phyloP scores from a whole-genome alignment of 2,329 filamentous ascomycete species.

The Xylaria sp. region DNA sequence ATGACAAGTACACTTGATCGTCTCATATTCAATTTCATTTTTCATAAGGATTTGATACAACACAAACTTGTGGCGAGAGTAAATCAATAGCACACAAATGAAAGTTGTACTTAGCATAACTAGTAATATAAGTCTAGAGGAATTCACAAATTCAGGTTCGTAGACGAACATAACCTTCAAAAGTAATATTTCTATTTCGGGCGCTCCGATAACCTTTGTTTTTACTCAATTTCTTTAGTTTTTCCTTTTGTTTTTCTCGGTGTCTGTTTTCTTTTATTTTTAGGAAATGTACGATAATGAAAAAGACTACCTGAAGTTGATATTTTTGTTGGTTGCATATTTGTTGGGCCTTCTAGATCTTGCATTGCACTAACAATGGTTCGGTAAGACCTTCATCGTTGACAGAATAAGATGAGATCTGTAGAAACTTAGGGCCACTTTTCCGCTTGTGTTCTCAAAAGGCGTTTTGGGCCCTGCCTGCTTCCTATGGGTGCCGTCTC shows the following conservation, averaged over 20 bases:
- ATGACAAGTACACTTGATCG: neutral
- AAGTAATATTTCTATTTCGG: too few species aligned
- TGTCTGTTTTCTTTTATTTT: too few species aligned
- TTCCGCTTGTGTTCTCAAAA: neutral
- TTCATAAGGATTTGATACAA: neutral
- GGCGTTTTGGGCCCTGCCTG: neutral
- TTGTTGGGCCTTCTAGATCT: neutral
- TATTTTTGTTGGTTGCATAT: neutral
- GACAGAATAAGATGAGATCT: neutral
- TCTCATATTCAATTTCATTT: too few species aligned
- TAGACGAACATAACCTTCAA: too few species aligned
- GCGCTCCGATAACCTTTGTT: too few species aligned
- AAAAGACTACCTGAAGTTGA: neutral
- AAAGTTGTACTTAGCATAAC: neutral
- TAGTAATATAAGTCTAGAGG: neutral
- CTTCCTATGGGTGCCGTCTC: neutral
- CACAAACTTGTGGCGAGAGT: neutral
- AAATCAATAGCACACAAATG: neutral
- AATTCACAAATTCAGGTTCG: too few species aligned
- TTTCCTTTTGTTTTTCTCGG: too few species aligned
- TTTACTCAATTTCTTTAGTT: too few species aligned
- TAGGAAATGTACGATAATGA: neutral
- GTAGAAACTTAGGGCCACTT: neutral
- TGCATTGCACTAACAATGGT: too few species aligned
- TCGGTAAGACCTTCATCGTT: neutral